phyloP scores from a whole-genome alignment of 2,329 filamentous ascomycete species.

The Colletotrichum lupini region DNA sequence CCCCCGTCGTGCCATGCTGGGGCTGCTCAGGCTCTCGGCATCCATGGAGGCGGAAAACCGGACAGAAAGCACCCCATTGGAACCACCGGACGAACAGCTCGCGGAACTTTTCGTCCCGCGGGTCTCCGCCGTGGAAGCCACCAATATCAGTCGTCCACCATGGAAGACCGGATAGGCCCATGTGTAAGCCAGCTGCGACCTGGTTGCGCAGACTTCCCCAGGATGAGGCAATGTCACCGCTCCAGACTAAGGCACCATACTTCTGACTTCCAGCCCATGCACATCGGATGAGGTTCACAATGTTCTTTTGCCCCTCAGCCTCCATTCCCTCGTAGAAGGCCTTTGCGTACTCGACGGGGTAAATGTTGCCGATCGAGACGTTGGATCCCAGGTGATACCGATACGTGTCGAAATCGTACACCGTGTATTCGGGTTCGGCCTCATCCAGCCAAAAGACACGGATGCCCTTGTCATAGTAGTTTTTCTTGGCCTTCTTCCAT shows the following conservation, averaged over 20 bases:
- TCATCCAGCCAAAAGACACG: slow-evolving; percentile 77
- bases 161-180: slow-evolving; percentile 71
- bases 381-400: slow-evolving; percentile 62
- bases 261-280: slow-evolving; percentile 68
- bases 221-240: slow-evolving; percentile 73
- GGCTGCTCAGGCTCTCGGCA: slow-evolving; percentile 67
- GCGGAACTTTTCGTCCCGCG: slow-evolving; percentile 64
- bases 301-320: slow-evolving; percentile 62
- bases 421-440: slow-evolving; percentile 73
- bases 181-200: slow-evolving; percentile 72
- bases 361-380: slow-evolving; percentile 66
- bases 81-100: slow-evolving; percentile 77
- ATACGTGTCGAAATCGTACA: slow-evolving; percentile 76
- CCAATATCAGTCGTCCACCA: slow-evolving; percentile 81
- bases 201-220: slow-evolving; percentile 71
- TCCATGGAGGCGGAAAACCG: slow-evolving; percentile 75
- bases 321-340: slow-evolving; percentile 70
- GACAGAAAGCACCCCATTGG: slow-evolving; percentile 75
- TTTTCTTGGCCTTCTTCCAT: slow-evolving; percentile 67
- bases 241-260: slow-evolving; percentile 75
- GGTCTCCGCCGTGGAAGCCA: slow-evolving; percentile 74
- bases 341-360: slow-evolving; percentile 66
- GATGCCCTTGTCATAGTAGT: slow-evolving; percentile 73
- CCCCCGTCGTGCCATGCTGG: slow-evolving; percentile 35
- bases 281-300: slow-evolving; percentile 66